These are phyloP conservation scores for Candida methanosorbosa DNA, from an alignment of 805 yeast species.

Conservation along the genomic window DNA sequence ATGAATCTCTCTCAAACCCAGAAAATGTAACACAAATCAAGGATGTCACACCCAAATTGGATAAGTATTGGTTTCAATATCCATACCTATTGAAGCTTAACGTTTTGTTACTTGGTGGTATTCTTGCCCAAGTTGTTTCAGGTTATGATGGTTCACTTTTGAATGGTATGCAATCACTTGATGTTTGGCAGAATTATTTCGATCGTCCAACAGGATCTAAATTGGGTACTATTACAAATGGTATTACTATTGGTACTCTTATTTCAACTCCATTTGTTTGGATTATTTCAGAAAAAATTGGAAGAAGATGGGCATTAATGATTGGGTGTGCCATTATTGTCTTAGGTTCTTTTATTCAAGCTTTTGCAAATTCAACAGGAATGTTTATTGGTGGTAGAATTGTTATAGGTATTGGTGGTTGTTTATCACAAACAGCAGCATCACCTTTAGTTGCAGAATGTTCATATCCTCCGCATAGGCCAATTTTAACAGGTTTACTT, in stretches of 20 bases:
- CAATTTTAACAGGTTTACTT: conserved; percentile 32
- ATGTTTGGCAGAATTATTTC: conserved; percentile 27
- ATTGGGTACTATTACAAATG: conserved; percentile 28
- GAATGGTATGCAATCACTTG: conserved; percentile 36
- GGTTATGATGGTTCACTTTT: conserved; percentile 36
- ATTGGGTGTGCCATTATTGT: conserved; percentile 45
- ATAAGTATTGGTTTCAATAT: too few relatives aligned
- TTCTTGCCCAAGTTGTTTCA: conserved; percentile 28
- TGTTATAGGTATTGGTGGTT: conserved; percentile 38
- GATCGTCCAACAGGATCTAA: conserved; percentile 22
- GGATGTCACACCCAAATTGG: too few relatives aligned
- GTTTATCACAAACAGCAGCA: conserved; percentile 32
- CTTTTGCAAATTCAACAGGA: conserved; percentile 26
- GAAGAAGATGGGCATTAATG: conserved; percentile 51
- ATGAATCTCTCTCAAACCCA: too few relatives aligned
- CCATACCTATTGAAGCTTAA: too few relatives aligned
- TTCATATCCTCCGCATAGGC: conserved; percentile 38
- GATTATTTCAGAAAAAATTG: conserved; percentile 37
- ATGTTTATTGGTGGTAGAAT: conserved; percentile 36
- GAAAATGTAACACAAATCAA: too few relatives aligned
- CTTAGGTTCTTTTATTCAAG: conserved; percentile 48
- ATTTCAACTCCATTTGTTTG: conserved; percentile 16
- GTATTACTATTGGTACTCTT: conserved; percentile 29
- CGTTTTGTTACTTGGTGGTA: conserved; percentile 1
- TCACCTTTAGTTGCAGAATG: conserved; percentile 45